Base-by-base conservation (phyloP, 352 stramenopile species). In the Phytopythium cucurbitacearum region DNA sequence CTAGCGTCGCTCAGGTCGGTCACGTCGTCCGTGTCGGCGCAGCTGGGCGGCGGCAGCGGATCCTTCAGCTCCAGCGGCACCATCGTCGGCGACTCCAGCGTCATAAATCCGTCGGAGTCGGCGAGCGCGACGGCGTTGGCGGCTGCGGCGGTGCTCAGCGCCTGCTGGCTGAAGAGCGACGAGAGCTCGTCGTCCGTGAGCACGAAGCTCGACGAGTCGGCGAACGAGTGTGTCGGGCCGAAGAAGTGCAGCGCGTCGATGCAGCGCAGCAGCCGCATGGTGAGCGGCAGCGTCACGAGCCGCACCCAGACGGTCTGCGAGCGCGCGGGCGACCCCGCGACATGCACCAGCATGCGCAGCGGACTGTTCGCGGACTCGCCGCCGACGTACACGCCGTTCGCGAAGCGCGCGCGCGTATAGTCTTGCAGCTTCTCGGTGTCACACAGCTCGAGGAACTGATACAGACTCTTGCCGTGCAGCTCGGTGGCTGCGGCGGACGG, bases 161-260 rank as follows among this genome's bases (percentile, higher is more conserved):
- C 13, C n/a, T 60, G 45, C 56, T 72, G 40, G 43, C 53, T 56
- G 42, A 82, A 51, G 9, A 85, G 57, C 9, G 53, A 59, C 13
- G 60, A 51, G 15, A 90, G 63, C 37, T 91, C 83, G 48, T 87
- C 73, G 33, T 91, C 74, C 4, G 65, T 74, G 1, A 91, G 65
- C 47, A 91, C 74, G 49, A 94, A 91, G 43, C 71, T 85, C 1
- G 80, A 90, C 33, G 70, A 69, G 60, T 94, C 79, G 0, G 77
- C 78, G 48, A 91, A 94, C 39, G 68, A 56, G 9, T 80, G 53
- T n/a, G 71, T 43, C 15, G 45, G 65, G 21, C 65, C 69, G 28
- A 76, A 51, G 32, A 73, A 69, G 15, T 62, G 72, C 37, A 91
- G 77, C 2, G 77, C 85, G 55, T 94, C 84, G 46, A 94, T 89